These are phyloP conservation scores for Thelonectria discophora DNA, from an alignment of 2,329 filamentous ascomycete species.

Conservation along the genomic window DNA sequence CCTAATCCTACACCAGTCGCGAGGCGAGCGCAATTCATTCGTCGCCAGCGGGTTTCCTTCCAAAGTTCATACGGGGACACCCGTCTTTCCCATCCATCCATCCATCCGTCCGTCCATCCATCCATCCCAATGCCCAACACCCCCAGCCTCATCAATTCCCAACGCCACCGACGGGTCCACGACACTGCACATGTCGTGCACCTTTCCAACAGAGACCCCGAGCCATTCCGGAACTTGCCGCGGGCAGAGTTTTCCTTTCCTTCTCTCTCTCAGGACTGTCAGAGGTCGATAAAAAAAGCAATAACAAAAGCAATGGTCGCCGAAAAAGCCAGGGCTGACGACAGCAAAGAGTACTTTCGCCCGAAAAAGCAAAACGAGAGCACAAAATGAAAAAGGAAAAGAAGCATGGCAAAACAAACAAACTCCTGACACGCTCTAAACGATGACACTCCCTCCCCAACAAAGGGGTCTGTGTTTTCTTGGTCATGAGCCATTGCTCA, in stretches of 20 bases:
- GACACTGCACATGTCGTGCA: slow-evolving; percentile 14
- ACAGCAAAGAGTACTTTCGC: slow-evolving; percentile 3
- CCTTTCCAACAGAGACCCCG: slow-evolving; percentile 25
- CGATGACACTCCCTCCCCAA: slow-evolving; percentile 34
- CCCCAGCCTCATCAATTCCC: slow-evolving; percentile 30
- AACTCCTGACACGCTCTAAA: slow-evolving; percentile 41
- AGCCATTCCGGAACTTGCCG: slow-evolving; percentile 24
- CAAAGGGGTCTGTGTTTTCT: slow-evolving; percentile 32
- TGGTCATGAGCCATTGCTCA: slow-evolving; percentile 27
- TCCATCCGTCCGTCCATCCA: neutral
- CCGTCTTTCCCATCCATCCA: slow-evolving; percentile 16
- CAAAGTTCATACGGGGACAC: slow-evolving; percentile 22
- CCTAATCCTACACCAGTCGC: slow-evolving; percentile 12
- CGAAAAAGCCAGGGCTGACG: slow-evolving; percentile 19
- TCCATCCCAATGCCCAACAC: slow-evolving; percentile 34
- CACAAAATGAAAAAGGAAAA: slow-evolving; percentile 22
- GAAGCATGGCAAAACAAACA: slow-evolving; percentile 26
- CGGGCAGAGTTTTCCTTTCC: slow-evolving; percentile 10
- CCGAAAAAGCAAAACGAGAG: slow-evolving; percentile 23
- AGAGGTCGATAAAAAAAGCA: slow-evolving; percentile 24
- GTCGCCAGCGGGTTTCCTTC: slow-evolving; percentile 19
- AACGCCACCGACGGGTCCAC: slow-evolving; percentile 30
- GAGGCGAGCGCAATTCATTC: slow-evolving; percentile 6
- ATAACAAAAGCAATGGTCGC: neutral
- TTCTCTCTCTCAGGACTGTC: slow-evolving; percentile 28